phyloP scores from a whole-genome alignment of 2,329 filamentous ascomycete genomes.

The Colletotrichum costaricense region DNA sequence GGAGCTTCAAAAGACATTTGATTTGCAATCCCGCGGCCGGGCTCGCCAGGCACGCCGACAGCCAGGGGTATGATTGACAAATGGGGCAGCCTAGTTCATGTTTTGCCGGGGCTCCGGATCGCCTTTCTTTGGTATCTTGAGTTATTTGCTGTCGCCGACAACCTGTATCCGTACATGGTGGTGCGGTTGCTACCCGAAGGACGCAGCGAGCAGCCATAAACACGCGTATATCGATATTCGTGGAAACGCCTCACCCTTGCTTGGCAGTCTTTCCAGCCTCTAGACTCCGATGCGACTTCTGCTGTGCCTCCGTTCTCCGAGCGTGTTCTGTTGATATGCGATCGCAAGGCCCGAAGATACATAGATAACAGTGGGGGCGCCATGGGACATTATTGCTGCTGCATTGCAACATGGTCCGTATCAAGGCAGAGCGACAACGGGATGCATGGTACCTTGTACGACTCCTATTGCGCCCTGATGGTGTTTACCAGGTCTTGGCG shows the following conservation, averaged over 20 bases:
- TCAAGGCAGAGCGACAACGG: constrained; percentile 2
- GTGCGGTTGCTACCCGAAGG: not conserved
- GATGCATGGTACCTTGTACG: constrained; percentile 19
- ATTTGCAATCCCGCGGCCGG: constrained; percentile 23
- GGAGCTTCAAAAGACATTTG: constrained; percentile 12
- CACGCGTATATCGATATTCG: constrained; percentile 11
- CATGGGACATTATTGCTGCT: not conserved
- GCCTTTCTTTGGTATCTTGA: not conserved
- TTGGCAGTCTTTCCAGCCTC: not conserved
- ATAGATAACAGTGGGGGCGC: constrained; percentile 10
- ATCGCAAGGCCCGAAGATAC: constrained; percentile 4
- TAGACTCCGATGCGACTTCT: not conserved
- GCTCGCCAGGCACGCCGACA: constrained; percentile 16
- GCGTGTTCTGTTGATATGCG: not conserved
- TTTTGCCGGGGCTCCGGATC: constrained; percentile 6
- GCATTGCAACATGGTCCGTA: constrained; percentile 3
- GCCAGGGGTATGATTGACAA: constrained; percentile 7
- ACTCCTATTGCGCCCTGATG: not conserved
- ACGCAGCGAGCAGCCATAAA: not conserved
- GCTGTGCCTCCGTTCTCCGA: constrained; percentile 5
- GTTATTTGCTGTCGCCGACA: not conserved
- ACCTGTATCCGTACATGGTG: not conserved
- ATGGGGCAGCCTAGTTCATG: constrained; percentile 3
- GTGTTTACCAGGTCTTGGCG: not conserved
- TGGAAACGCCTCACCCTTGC: not conserved